Evolutionary conservation across 495 filamentous ascomycete genomes (phyloP).

Genomic region (Daldinia loculata): DNA sequence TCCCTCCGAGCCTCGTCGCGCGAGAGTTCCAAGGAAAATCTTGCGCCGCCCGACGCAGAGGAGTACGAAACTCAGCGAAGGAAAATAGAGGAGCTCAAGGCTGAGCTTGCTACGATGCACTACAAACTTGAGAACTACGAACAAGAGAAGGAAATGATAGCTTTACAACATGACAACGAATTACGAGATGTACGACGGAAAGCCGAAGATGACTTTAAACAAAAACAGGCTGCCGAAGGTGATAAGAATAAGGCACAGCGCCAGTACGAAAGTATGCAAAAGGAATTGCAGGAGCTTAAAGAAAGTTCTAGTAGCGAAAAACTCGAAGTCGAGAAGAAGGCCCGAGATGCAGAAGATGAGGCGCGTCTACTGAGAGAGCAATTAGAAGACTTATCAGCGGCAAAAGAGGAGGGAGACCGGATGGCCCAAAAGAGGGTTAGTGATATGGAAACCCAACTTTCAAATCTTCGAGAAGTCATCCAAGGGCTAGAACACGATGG

Average conservation of each 20-base stretch:
- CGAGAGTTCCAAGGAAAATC: conserved; percentile 61
- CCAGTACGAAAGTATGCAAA: conserved; percentile 74
- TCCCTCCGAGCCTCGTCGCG: conserved; percentile 50
- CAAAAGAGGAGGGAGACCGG: conserved; percentile 74
- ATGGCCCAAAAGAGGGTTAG: conserved; percentile 71
- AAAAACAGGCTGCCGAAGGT: conserved; percentile 77
- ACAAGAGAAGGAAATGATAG: conserved; percentile 83
- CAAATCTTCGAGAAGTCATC: conserved; percentile 70
- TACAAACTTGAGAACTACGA: conserved; percentile 71
- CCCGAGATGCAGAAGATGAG: conserved; percentile 76
- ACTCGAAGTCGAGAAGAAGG: conserved; percentile 72
- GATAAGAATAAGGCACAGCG: conserved; percentile 71
- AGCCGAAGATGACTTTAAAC: conserved; percentile 83
- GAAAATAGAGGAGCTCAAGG: conserved; percentile 63
- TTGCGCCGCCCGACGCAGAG: conserved; percentile 57
- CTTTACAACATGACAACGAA: conserved; percentile 82
- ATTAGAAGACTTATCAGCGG: conserved; percentile 75
- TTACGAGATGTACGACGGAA: conserved; percentile 76
- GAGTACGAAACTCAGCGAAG: conserved; percentile 60
- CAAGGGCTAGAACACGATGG: conserved; percentile 78
- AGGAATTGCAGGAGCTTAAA: conserved; percentile 75
- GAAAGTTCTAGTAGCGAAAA: conserved; percentile 73
- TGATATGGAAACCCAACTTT: conserved; percentile 75
- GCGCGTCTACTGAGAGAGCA: conserved; percentile 77
- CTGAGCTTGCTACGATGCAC: conserved; percentile 62